Percentiles rank a stretch among this genome's conserved stretches.
Evolutionary conservation across 345 rosid genomes (phyloP).

Genomic region (Cardamine resedifolia): DNA sequence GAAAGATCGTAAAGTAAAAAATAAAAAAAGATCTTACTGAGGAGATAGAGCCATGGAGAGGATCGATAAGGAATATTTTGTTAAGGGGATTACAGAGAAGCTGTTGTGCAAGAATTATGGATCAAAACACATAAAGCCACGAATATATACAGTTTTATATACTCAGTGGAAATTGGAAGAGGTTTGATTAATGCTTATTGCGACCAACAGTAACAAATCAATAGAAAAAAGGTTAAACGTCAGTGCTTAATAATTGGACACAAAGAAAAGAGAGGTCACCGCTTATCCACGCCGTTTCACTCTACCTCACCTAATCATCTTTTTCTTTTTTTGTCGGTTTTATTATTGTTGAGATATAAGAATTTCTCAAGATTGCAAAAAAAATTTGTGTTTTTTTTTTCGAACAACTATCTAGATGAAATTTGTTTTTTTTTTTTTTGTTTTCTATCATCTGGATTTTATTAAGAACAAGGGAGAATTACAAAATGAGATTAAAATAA

Average conservation of each 20-base stretch:
- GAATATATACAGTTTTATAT: neutral
- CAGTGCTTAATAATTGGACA: neutral
- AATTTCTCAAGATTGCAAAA: too few relatives aligned
- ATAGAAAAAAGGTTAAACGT: neutral
- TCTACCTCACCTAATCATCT: too few relatives aligned
- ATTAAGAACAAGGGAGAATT: too few relatives aligned
- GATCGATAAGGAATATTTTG: neutral
- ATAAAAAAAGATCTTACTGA: constrained; percentile 11
- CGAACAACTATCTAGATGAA: too few relatives aligned
- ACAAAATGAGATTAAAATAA: too few relatives aligned
- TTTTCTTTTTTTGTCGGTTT: too few relatives aligned
- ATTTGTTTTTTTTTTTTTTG: neutral
- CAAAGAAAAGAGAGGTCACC: too few relatives aligned
- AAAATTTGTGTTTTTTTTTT: too few relatives aligned
- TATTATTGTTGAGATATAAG: too few relatives aligned
- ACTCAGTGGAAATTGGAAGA: neutral
- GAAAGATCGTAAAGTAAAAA: neutral
- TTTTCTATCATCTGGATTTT: too few relatives aligned
- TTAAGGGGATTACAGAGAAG: neutral
- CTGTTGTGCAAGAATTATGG: neutral
- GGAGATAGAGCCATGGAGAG: constrained; percentile 27
- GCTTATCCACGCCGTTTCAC: too few relatives aligned
- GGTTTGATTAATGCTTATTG: constrained; percentile 9
- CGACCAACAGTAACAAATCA: neutral
- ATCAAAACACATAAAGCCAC: constrained; percentile 1